Conservation (phyloP, 148 eudicot genomes). For the Camellia japonica region DNA sequence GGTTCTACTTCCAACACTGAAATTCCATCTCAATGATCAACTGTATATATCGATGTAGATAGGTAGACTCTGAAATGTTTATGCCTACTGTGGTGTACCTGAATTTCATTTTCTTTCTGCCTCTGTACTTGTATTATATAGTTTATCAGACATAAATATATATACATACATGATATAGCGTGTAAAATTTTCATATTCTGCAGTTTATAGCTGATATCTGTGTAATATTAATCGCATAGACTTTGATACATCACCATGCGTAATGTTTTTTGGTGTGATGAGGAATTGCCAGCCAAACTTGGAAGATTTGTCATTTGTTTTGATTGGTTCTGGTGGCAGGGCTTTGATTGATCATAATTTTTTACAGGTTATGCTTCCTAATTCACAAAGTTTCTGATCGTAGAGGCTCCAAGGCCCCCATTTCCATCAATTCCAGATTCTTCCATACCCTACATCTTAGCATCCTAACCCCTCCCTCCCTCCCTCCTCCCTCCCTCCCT, state of each 20-base stretch:
- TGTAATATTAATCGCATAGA: too few relatives aligned
- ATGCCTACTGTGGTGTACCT: background rate
- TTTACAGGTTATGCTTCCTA: too few relatives aligned
- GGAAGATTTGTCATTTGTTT: background rate
- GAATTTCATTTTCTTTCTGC: background rate
- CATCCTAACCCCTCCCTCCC: background rate
- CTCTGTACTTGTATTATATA: background rate
- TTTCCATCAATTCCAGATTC: background rate
- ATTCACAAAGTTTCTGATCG: background rate
- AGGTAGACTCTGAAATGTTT: background rate
- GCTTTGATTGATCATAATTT: too few relatives aligned
- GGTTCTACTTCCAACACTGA: constrained; percentile 26
- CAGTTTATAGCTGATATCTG: background rate
- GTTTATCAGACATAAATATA: background rate
- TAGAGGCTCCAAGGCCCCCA: background rate
- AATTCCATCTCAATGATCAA: constrained; percentile 19
- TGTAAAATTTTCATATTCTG: background rate
- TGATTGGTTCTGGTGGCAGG: background rate
- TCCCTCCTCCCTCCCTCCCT: background rate
- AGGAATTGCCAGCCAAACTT: background rate
- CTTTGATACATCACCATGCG: too few relatives aligned
- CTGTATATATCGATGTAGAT: constrained; percentile 16
- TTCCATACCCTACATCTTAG: background rate
- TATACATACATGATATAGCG: background rate
- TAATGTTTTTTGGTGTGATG: too few relatives aligned